phyloP scores from a whole-genome alignment of 2,329 filamentous ascomycete genomes.

The Cladosporium sp. region DNA sequence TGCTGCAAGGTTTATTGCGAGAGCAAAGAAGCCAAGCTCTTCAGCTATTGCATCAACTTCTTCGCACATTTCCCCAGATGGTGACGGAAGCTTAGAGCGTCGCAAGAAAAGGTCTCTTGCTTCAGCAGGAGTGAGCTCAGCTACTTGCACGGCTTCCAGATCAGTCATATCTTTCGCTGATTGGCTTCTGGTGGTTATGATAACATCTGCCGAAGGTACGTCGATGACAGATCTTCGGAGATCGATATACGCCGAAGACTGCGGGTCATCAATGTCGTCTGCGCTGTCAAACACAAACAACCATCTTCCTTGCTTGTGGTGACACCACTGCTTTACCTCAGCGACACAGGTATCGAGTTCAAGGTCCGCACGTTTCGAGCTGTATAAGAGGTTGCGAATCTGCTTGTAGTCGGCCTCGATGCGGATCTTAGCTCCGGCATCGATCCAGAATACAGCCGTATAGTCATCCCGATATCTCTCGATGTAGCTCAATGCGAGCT shows the following conservation, averaged over 20 bases:
- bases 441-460: constrained; percentile 28
- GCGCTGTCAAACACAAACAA: constrained; percentile 11
- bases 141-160: background rate
- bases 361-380: background rate
- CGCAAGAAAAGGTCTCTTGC: background rate
- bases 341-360: background rate
- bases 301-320: background rate
- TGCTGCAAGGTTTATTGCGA: background rate
- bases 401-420: background rate
- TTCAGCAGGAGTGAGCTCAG: background rate
- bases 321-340: constrained; percentile 1
- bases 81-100: constrained; percentile 1
- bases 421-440: constrained; percentile 18
- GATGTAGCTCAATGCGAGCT: constrained; percentile 27
- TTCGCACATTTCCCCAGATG: background rate
- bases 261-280: background rate
- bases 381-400: background rate
- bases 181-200: background rate
- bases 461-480: constrained; percentile 24
- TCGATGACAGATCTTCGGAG: background rate
- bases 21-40: constrained; percentile 4
- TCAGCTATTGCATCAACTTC: background rate
- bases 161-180: background rate
- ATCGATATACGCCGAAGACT: background rate
- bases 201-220: background rate